Evolutionary conservation across 2,329 filamentous ascomycete species (phyloP), one percentile per base, ranked within the genome.

Genomic region (Aspergillus uvarum): DNA sequence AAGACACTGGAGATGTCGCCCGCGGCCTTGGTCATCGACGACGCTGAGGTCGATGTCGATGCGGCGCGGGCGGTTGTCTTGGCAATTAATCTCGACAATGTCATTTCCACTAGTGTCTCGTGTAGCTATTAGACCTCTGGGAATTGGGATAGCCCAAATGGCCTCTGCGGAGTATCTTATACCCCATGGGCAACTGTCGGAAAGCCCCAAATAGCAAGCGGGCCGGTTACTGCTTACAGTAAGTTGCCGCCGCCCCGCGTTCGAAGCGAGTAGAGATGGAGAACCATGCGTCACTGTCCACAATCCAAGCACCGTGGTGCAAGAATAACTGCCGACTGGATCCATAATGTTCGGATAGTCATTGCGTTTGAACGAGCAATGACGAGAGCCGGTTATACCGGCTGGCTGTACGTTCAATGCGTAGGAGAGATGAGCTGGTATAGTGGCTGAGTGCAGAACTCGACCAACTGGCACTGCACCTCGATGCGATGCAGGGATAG

Each of bases 1-100:
- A 81, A 81, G n/a, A 81, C 78, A 11, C 77, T 79, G 4, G 78
- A 80, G 56, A 81, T 81, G 64, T 81, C 79, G 31, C 78, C 78
- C 2, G 73, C 74, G 12, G 76, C 74, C 64, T 80, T 80, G 38
- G 77, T 79, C 32, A 72, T 68, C 38, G 72, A 71, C 11, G 72
- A 65, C 16, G 66, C 66, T 12, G 71, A 54, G 24, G 68, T 65
- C n/a, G 74, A 66, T 4, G 72, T 72, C 10, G 72, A 71, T 32
- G 69, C 72, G n/a, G 71, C 68, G 8, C 73, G 69, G 42, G 66
- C 58, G 58, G 69, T 62, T 2, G 67, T 60, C 55, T 66, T 71
- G 16, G 72, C 66, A 12, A 76, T 65, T 42, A 73, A 44, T 56
- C 60, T 70, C 53, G 71, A 73, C 55, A 72, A 65, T 1, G 69